Evolutionary conservation across 1,284 basidiomycete species (phyloP).

Genomic region (Stygiomarasmius scandens): DNA sequence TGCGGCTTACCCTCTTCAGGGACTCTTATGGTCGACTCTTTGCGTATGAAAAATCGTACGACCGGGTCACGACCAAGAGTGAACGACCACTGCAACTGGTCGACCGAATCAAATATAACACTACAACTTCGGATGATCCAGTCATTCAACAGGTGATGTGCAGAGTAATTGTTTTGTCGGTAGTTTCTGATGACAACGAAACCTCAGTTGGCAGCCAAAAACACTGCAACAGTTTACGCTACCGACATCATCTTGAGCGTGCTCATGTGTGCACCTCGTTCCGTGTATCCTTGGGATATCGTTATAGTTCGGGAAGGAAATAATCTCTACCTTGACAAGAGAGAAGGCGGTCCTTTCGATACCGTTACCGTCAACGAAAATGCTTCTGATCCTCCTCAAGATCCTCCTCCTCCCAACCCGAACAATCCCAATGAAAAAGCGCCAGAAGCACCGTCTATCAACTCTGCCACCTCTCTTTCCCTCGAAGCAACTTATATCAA

Average conservation of each 20-base stretch:
- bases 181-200: constrained; percentile 12
- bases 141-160: constrained; percentile 80
- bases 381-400: constrained; percentile 94
- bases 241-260: constrained; percentile 96
- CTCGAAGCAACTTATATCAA: constrained; percentile 99
- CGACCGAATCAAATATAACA: constrained; percentile 97
- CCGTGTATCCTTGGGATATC: constrained; percentile 99
- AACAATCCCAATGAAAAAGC: constrained; percentile 74
- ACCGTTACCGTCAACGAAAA: constrained; percentile 99
- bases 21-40: constrained; percentile 89
- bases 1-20: constrained; percentile 42
- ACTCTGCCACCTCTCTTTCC: constrained; percentile 91
- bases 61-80: constrained; percentile 93
- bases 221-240: constrained; percentile 85
- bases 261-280: constrained; percentile 94
- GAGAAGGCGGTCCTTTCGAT: constrained; percentile 96
- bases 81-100: constrained; percentile 90
- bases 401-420: too few relatives aligned
- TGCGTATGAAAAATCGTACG: constrained; percentile 94
- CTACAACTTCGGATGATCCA: constrained; percentile 96
- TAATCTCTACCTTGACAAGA: constrained; percentile 97
- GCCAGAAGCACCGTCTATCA: constrained; percentile 82
- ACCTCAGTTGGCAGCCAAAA: constrained; percentile 73
- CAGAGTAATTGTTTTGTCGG: constrained; percentile 6
- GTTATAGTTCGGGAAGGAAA: constrained; percentile 93